Evolutionary conservation across 1,284 basidiomycete species (phyloP).

Genomic region (Leccinum solheimii): DNA sequence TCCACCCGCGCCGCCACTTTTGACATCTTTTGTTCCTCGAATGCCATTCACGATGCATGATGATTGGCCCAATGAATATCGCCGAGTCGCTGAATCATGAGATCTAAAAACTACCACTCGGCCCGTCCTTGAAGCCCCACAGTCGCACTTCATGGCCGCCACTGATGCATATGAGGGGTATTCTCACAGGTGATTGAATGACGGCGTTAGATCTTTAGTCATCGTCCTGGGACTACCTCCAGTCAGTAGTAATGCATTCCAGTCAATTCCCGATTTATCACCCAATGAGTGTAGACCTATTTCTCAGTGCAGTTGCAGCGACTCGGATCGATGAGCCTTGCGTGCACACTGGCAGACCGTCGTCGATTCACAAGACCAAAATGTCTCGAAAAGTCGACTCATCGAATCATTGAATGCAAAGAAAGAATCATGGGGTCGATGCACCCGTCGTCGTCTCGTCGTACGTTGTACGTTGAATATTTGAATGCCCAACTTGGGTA

Average conservation of each 20-base stretch:
- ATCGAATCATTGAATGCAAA: too few relatives aligned
- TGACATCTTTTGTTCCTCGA: background rate
- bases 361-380: too few relatives aligned
- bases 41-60: background rate
- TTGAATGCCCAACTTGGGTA: too few relatives aligned
- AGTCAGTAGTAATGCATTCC: background rate
- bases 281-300: background rate
- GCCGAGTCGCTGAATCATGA: background rate
- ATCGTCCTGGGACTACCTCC: background rate
- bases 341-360: too few relatives aligned
- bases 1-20: constrained; percentile 9
- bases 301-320: background rate
- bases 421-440: too few relatives aligned
- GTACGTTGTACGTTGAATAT: too few relatives aligned
- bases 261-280: background rate
- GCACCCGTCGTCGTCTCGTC: too few relatives aligned
- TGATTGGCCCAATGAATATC: background rate
- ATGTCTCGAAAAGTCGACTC: too few relatives aligned
- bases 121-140: background rate
- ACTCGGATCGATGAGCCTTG: too few relatives aligned
- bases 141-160: constrained; percentile 6
- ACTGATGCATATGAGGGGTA: background rate
- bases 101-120: background rate
- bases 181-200: constrained; percentile 9
- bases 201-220: background rate